Evolutionary conservation across 495 filamentous ascomycete genomes (phyloP).

Genomic region (Penicillium manginii): DNA sequence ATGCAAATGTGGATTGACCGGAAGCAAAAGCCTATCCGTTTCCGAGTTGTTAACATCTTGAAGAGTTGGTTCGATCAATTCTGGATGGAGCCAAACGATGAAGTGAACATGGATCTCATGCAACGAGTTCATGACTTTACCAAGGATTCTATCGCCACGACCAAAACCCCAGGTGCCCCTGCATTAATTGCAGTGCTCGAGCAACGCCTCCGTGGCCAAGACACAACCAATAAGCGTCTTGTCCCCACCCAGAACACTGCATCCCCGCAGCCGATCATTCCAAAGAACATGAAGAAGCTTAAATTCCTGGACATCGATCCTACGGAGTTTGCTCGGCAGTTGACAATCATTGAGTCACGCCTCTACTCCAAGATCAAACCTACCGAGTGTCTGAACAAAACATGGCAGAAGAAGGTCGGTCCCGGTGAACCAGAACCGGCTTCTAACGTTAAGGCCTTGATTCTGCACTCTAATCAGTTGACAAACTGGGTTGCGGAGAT

Average conservation of each 20-base stretch:
- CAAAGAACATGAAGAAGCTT: slow-evolving; percentile 99
- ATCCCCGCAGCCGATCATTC: slow-evolving; percentile 85
- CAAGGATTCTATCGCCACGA: slow-evolving; percentile 87
- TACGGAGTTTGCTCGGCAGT: slow-evolving; percentile 91
- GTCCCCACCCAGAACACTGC: slow-evolving; percentile 81
- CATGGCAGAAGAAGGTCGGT: slow-evolving; percentile 91
- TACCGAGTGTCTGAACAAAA: slow-evolving; percentile 96
- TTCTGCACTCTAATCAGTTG: slow-evolving; percentile 96
- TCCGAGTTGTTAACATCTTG: slow-evolving; percentile 94
- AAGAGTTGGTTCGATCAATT: slow-evolving; percentile 98
- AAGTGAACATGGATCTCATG: slow-evolving; percentile 80
- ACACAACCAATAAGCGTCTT: slow-evolving; percentile 81
- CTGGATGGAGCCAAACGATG: slow-evolving; percentile 95
- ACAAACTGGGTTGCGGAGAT: slow-evolving; percentile 99
- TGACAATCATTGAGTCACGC: slow-evolving; percentile 95
- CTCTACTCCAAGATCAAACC: slow-evolving; percentile 95
- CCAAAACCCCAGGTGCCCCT: slow-evolving; percentile 83
- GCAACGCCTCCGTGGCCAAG: slow-evolving; percentile 82
- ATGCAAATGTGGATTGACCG: slow-evolving; percentile 87
- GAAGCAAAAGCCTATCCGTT: slow-evolving; percentile 94
- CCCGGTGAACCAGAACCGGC: slow-evolving; percentile 87
- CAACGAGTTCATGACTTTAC: slow-evolving; percentile 89
- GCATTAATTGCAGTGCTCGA: slow-evolving; percentile 84
- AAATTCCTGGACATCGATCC: slow-evolving; percentile 98
- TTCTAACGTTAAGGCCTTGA: slow-evolving; percentile 91